Base-by-base conservation (phyloP, 139 green algal species). In the Medakamo hakoo region DNA sequence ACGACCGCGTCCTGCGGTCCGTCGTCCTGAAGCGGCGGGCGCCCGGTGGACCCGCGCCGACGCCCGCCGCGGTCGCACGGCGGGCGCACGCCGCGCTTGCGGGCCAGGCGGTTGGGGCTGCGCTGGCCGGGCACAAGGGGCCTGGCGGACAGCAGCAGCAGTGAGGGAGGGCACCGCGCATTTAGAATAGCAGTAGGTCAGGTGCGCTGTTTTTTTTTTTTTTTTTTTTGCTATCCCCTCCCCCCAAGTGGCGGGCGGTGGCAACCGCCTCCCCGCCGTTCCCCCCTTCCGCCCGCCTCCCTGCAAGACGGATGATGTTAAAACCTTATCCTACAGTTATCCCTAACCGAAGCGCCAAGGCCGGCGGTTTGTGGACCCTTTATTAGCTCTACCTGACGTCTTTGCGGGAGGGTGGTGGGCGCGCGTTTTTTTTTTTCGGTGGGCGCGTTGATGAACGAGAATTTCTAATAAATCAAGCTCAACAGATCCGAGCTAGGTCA, bases 321-420 rank as follows among this genome's bases (percentile, higher is more conserved):
- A 28, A 61, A 57, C 3, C 59, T 66, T 71, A 60, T 71, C 70
- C 32, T 65, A 27, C 32, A 82, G 81, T 89, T 88, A 89, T 89
- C 82, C 81, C 81, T 89, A 81, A 80, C 81, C 68, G 71, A 88
- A 59, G 64, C 40, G 59, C 71, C 63, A 67, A 73, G 84, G 74
- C 74, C 76, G 71, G 78, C 68, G 69, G 49, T 68, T 48, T 22
- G 30, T 20, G 18, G 84, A 79, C 72, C 64, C 69, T 48, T 60
- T 72, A 84, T 87, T 89, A 89, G 79, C 79, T 89, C 79, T 89
- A 89, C 65, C 81, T 84, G 81, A 89, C 74, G 78, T 79, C 73
- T 30, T 30, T 64, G 58, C n/a, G n/a, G n/a, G n/a, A n/a, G n/a
- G n/a, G n/a, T n/a, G n/a, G n/a, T n/a, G n/a, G n/a, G n/a, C n/a